These are phyloP conservation scores for Ramaria rubella DNA, from an alignment of 768 basidiomycete species.

Conservation along the genomic window DNA sequence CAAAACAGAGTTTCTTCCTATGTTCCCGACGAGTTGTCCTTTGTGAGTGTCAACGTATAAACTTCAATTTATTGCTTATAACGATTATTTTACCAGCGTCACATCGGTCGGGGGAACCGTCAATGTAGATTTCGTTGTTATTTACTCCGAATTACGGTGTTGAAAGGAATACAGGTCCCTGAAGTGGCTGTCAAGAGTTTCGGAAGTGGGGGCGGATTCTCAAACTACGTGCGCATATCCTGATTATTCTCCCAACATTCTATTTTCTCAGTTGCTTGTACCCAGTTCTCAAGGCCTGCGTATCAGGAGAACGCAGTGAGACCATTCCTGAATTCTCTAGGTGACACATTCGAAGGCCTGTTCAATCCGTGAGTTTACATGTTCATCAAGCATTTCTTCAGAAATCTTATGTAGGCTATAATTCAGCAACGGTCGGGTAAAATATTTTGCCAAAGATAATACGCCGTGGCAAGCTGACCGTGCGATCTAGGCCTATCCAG, in stretches of 20 bases:
- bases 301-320: constrained; percentile 1
- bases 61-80: background rate
- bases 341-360: background rate
- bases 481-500: background rate
- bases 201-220: constrained; percentile 8
- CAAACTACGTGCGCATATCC: background rate
- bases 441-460: background rate
- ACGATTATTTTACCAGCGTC: constrained; percentile 36
- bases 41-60: constrained; percentile 31
- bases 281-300: constrained; percentile 2
- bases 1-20: constrained; percentile 40
- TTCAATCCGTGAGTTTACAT: constrained; percentile 1
- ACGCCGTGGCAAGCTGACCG: too few relatives aligned
- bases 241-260: background rate
- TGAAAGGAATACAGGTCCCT: background rate
- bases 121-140: constrained; percentile 26
- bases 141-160: background rate
- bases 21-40: constrained; percentile 53
- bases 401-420: background rate
- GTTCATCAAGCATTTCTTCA: background rate
- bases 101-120: constrained; percentile 67
- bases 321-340: constrained; percentile 4
- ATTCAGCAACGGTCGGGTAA: constrained; percentile 3
- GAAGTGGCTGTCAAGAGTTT: constrained; percentile 7
- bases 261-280: background rate